Evolutionary conservation across 768 basidiomycete species (phyloP).

Genomic region (Hericium rajendrae): DNA sequence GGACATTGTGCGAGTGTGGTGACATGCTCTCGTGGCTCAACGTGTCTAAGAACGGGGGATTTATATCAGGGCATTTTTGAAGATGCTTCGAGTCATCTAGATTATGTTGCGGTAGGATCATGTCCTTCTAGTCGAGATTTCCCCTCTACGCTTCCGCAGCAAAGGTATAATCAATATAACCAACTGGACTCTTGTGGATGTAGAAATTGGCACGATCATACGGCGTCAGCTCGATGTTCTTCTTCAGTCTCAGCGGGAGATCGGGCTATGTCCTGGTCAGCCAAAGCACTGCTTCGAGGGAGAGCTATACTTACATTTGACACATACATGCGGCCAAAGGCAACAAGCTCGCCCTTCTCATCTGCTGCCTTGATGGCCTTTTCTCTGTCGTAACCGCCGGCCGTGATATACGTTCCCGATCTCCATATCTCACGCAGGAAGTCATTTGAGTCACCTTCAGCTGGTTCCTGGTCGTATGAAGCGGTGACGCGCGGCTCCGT

Average conservation of each 20-base stretch:
- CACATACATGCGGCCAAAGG: conserved; percentile 6
- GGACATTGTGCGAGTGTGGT: too few relatives aligned
- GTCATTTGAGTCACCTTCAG: conserved; percentile 9
- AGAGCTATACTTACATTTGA: conserved; percentile 6
- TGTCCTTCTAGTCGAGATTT: too few relatives aligned
- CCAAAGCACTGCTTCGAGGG: not conserved
- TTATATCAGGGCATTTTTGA: too few relatives aligned
- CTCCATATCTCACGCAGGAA: conserved; percentile 18
- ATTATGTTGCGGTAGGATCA: too few relatives aligned
- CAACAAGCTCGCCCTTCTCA: conserved; percentile 6
- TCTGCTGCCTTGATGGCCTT: conserved; percentile 11
- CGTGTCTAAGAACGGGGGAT: too few relatives aligned
- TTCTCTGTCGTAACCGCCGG: conserved; percentile 16
- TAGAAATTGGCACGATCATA: conserved; percentile 16
- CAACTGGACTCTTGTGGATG: not conserved
- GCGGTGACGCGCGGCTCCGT: conserved; percentile 16
- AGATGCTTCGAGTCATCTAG: too few relatives aligned
- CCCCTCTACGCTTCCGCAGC: not conserved
- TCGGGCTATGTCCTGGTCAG: conserved; percentile 8
- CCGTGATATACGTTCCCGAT: conserved; percentile 13
- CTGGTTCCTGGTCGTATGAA: not conserved
- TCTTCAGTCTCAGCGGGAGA: conserved; percentile 8
- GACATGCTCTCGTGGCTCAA: too few relatives aligned
- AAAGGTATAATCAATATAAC: conserved; percentile 10
- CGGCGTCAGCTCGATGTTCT: conserved; percentile 4